A percentile compares a stretch with the other conserved stretches of the same genome.
Evolutionary conservation across 352 stramenopile genomes (phyloP).

Genomic region (Pythium volutum): DNA sequence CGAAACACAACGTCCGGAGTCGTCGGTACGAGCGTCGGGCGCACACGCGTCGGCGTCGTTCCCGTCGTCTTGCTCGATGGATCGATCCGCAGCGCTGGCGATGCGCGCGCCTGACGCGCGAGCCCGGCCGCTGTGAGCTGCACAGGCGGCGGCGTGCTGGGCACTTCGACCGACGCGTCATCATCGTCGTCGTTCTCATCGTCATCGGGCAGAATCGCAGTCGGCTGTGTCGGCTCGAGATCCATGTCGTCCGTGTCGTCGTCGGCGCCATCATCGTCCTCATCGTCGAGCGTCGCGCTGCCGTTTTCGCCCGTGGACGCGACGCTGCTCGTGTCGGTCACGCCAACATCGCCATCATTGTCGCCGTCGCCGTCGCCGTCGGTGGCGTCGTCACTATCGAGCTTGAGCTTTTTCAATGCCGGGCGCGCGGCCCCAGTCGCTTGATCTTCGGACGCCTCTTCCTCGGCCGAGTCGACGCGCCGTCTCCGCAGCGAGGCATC

Average conservation of each 20-base stretch:
- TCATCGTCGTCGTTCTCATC: slow-evolving; percentile 17
- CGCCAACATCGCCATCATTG: too few species aligned
- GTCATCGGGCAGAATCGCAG: slow-evolving; percentile 18
- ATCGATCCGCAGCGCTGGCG: slow-evolving; percentile 22
- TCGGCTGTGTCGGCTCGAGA: slow-evolving; percentile 11
- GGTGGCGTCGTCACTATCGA: slow-evolving; percentile 9
- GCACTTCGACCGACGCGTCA: slow-evolving; percentile 17
- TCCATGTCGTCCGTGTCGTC: slow-evolving; percentile 22
- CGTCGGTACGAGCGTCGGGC: not conserved
- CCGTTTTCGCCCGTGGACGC: slow-evolving; percentile 10
- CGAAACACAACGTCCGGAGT: slow-evolving; percentile 18
- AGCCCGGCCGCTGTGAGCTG: slow-evolving; percentile 22
- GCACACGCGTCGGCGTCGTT: not conserved
- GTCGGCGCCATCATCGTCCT: slow-evolving; percentile 12
- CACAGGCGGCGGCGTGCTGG: slow-evolving; percentile 23
- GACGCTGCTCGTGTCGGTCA: slow-evolving; percentile 13
- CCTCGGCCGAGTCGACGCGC: slow-evolving; percentile 8
- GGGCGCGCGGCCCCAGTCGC: not conserved
- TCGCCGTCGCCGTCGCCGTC: not conserved
- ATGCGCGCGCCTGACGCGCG: slow-evolving; percentile 12
- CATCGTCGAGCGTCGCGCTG: slow-evolving; percentile 1
- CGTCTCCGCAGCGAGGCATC: slow-evolving; percentile 16
- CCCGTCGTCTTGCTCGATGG: slow-evolving; percentile 24
- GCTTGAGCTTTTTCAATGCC: slow-evolving; percentile 21
- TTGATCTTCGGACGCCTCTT: not conserved